Conservation (phyloP, 768 basidiomycete genomes). For the Kwoniella heveanensis region DNA sequence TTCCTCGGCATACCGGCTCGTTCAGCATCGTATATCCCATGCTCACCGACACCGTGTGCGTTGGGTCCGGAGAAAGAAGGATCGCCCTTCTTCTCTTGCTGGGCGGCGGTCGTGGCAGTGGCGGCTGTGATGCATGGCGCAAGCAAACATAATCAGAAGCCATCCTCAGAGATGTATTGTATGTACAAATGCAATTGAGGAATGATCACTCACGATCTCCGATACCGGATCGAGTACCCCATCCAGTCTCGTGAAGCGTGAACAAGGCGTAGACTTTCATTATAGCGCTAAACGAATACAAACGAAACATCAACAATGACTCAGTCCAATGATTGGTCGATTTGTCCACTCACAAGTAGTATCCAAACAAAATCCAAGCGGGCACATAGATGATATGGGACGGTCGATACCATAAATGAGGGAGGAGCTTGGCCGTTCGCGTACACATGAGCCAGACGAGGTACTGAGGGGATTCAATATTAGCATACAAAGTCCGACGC, state of each 20-base stretch:
- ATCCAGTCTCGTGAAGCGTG: slow-evolving; percentile 91
- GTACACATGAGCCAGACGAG: slow-evolving; percentile 59
- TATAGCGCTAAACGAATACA: slow-evolving; percentile 60
- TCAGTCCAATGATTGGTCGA: background rate
- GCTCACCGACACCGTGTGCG: slow-evolving; percentile 6
- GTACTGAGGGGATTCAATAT: slow-evolving; percentile 42
- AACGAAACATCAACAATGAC: too few species aligned
- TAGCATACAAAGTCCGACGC: background rate
- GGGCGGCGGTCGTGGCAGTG: slow-evolving; percentile 49
- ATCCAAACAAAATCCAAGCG: slow-evolving; percentile 86
- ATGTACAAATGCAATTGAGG: too few species aligned
- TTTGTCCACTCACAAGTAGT: slow-evolving; percentile 67
- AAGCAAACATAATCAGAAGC: background rate
- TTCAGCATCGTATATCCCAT: slow-evolving; percentile 49
- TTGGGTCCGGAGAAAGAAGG: slow-evolving; percentile 5
- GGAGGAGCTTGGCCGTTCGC: slow-evolving; percentile 67
- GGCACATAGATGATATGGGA: slow-evolving; percentile 78
- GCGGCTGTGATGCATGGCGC: background rate
- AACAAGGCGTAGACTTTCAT: slow-evolving; percentile 92
- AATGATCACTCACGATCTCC: slow-evolving; percentile 67
- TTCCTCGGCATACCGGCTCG: slow-evolving; percentile 37
- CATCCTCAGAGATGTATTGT: too few species aligned
- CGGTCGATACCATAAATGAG: slow-evolving; percentile 76
- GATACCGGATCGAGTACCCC: slow-evolving; percentile 94
- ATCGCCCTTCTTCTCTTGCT: slow-evolving; percentile 38